These are phyloP conservation scores for Fraxinus platypoda DNA, from an alignment of 305 asterid genomes.

Conservation along the genomic window DNA sequence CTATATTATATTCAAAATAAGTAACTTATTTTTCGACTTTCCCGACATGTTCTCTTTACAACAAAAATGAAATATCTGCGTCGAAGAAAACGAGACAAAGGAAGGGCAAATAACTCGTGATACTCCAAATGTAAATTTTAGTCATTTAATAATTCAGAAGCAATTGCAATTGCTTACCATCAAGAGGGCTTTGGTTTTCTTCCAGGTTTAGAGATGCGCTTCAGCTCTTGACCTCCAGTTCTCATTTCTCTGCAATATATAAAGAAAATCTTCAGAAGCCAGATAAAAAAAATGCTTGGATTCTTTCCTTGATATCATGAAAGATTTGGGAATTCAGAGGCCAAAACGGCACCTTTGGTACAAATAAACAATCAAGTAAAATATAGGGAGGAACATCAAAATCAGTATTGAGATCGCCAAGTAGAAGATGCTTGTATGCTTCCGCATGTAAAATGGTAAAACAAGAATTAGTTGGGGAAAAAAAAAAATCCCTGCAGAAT, in stretches of 20 bases:
- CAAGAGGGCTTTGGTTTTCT: conserved; percentile 75
- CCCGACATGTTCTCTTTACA: too few relatives aligned
- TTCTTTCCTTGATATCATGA: conserved; percentile 1
- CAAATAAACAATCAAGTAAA: conserved; percentile 66
- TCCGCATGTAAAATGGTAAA: conserved; percentile 44
- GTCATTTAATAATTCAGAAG: neutral
- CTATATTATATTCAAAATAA: too few relatives aligned
- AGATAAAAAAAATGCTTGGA: neutral
- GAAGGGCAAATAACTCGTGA: too few relatives aligned
- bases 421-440: conserved; percentile 64
- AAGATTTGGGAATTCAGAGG: conserved; percentile 13
- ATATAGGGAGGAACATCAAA: conserved; percentile 83
- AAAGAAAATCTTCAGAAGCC: conserved; percentile 31
- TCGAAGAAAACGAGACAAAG: too few relatives aligned
- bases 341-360: conserved; percentile 56
- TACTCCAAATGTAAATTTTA: neutral
- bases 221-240: conserved; percentile 61
- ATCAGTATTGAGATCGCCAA: conserved; percentile 63
- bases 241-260: conserved; percentile 55
- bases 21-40: neutral
- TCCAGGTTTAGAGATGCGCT: conserved; percentile 56
- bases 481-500: neutral
- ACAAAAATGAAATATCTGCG: too few relatives aligned
- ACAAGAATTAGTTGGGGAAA: conserved; percentile 7
- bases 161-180: conserved; percentile 24